Base-by-base conservation (phyloP, 108 stramenopile species). In the Skeletonema grethae region DNA sequence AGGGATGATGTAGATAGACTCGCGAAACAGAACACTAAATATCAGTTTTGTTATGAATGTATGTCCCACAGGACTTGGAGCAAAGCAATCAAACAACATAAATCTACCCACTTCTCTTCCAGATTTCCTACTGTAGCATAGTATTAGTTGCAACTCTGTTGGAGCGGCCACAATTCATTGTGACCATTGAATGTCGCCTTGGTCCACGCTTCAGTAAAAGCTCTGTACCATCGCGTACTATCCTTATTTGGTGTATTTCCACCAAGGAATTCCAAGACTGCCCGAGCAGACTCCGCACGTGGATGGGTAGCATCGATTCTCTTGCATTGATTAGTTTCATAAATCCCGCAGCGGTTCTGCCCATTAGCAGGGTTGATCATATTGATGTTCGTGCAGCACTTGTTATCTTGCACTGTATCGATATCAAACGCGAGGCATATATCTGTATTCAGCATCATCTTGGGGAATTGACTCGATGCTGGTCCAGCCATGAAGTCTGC, bases 361-460 rank as follows among this genome's bases (percentile, higher is more conserved):
- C 74, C 82, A 65, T 64, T 70, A 2, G 35, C 50, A 53, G 50
- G 28, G 34, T 82, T 67, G 22, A 82, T 43, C 55, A 76, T 55
- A 31, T 75, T 63, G 15, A 78, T 83, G n/a, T 75, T 74, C 30
- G 82, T 75, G 62, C 82, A 83, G 62, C 82, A 83, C 18, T 41
- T 41, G 15, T 22, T 39, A 7, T 57, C 35, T 13, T 36, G 34
- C 8, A 9, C 22, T 53, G 50, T 53, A 29, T 79, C 78, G 56
- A 83, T 69, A 50, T 83, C 74, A 16, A 61, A 83, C 65, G 74
- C 55, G 34, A 83, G 77, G 48, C 82, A 83, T 25, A 75, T 59
- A 38, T 83, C 82, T 36, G 82, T 83, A 55, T 83, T 83, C 5
- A 79, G 70, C 77, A 79, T 79, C 82, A 83, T 83, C 64, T 82